Conservation (phyloP, 208 protist species). For the Porcisia deanei region DNA sequence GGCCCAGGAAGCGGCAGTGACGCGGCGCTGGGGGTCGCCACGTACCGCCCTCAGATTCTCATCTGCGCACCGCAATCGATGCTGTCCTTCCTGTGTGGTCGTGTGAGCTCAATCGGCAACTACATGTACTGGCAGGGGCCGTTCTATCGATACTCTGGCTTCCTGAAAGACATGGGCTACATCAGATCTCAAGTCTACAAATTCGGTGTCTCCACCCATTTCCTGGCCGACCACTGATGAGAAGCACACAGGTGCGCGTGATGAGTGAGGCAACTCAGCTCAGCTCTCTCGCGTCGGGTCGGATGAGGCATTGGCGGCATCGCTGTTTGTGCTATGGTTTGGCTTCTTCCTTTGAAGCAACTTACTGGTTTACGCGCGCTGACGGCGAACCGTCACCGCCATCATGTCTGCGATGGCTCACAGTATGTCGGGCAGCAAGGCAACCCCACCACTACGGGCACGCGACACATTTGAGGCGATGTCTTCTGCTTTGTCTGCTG, state of each 20-base stretch:
- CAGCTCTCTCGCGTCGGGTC: neutral
- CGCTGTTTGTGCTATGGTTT: neutral
- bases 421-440: neutral
- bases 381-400: no score
- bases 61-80: slow-evolving; percentile 85
- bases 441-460: neutral
- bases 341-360: neutral
- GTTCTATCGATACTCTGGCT: slow-evolving; percentile 73
- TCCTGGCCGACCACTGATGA: slow-evolving; percentile 67
- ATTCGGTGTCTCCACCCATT: slow-evolving; percentile 86
- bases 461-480: neutral
- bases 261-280: neutral
- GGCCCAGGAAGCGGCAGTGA: neutral
- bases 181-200: slow-evolving; percentile 81
- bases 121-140: slow-evolving; percentile 80
- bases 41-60: slow-evolving; percentile 56
- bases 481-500: no score
- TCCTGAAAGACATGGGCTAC: slow-evolving; percentile 90
- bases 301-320: neutral
- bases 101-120: slow-evolving; percentile 59
- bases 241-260: neutral
- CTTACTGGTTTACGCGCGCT: no score
- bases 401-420: neutral
- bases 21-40: neutral
- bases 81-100: slow-evolving; percentile 69